Conservation (phyloP, 2,329 filamentous ascomycete genomes). For the Penicillium corylophilum region DNA sequence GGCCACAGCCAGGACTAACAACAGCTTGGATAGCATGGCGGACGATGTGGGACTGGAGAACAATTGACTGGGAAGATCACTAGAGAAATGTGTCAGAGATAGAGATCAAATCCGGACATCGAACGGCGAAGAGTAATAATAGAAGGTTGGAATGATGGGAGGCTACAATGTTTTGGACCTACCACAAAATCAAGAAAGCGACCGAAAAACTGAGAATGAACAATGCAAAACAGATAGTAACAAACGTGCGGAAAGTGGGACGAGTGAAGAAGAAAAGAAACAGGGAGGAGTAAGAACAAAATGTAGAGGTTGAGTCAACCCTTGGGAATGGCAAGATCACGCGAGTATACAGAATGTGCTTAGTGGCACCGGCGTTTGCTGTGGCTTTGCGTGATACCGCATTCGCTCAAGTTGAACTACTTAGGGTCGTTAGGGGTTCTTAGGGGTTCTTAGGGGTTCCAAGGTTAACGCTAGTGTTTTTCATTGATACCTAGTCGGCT, state of each 20-base stretch:
- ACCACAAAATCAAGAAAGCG: slow-evolving; percentile 7
- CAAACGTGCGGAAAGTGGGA: neutral
- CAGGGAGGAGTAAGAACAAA: slow-evolving; percentile 5
- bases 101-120: neutral
- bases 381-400: slow-evolving; percentile 5
- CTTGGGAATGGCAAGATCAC: slow-evolving; percentile 10
- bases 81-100: slow-evolving; percentile 2
- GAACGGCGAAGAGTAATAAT: slow-evolving; percentile 1
- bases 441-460: neutral
- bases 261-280: neutral
- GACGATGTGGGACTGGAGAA: slow-evolving; percentile 9
- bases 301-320: slow-evolving; percentile 5
- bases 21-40: slow-evolving; percentile 29
- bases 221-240: slow-evolving; percentile 2
- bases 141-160: slow-evolving; percentile 19
- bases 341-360: slow-evolving; percentile 7
- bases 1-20: slow-evolving; percentile 35
- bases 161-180: slow-evolving; percentile 9
- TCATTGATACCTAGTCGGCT: neutral
- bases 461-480: neutral
- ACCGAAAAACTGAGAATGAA: neutral
- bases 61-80: neutral
- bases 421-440: neutral
- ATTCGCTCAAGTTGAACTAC: neutral
- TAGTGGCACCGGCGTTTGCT: slow-evolving; percentile 1